A percentile compares a stretch with the other conserved stretches of the same genome.
These are phyloP conservation scores for Kwoniella dejecticola DNA, from an alignment of 768 basidiomycete genomes.

Conservation along the genomic window DNA sequence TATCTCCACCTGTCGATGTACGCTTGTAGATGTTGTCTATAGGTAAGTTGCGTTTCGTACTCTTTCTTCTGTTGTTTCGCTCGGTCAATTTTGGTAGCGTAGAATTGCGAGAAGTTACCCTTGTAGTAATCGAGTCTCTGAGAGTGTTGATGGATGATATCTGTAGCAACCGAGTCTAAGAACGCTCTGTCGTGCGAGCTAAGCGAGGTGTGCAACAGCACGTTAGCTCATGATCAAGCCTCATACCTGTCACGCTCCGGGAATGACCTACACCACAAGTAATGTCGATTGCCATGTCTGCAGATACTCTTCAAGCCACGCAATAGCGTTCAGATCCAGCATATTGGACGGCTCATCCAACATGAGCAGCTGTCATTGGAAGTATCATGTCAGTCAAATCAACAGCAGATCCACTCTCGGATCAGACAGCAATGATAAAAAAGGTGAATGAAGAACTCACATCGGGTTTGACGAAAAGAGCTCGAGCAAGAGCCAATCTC, in stretches of 20 bases:
- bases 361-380: constrained; percentile 68
- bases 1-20: constrained; percentile 99
- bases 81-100: constrained; percentile 95
- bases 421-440: neutral
- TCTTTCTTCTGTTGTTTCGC: constrained; percentile 85
- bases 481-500: constrained; percentile 91
- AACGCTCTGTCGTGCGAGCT: constrained; percentile 98
- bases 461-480: constrained; percentile 85
- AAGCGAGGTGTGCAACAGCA: neutral
- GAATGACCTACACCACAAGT: constrained; percentile 74
- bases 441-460: too few species aligned
- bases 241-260: neutral
- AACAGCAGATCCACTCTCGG: neutral
- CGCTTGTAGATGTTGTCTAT: constrained; percentile 90
- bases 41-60: constrained; percentile 94
- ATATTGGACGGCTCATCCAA: constrained; percentile 95
- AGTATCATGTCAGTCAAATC: neutral
- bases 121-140: constrained; percentile 95
- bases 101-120: constrained; percentile 99
- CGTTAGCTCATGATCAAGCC: neutral
- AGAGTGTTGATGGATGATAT: constrained; percentile 93
- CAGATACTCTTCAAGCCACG: constrained; percentile 96
- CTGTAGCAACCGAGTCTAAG: constrained; percentile 93
- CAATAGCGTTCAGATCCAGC: constrained; percentile 94
- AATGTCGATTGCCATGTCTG: constrained; percentile 92